phyloP scores from a whole-genome alignment of 2,329 filamentous ascomycete genomes.

The Botrytis cinerea region DNA sequence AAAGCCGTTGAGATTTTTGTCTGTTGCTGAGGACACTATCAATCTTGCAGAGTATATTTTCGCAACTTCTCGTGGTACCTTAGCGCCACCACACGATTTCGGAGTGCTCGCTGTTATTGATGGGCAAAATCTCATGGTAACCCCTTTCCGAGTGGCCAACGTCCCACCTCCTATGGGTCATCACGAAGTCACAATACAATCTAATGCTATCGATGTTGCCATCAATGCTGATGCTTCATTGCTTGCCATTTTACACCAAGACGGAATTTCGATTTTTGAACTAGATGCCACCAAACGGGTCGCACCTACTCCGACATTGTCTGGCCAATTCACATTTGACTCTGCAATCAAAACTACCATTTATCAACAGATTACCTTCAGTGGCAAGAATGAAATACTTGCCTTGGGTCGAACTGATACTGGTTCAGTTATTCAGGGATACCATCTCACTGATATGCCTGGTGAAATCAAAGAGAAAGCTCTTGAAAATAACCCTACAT shows the following conservation, averaged over 20 bases:
- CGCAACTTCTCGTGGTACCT: conserved; percentile 67
- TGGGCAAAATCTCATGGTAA: conserved; percentile 76
- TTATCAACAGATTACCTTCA: conserved; percentile 39
- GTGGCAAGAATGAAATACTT: conserved; percentile 32
- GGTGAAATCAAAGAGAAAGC: conserved; percentile 35
- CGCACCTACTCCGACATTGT: conserved; percentile 48
- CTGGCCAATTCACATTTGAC: conserved; percentile 46
- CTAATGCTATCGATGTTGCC: conserved; percentile 71
- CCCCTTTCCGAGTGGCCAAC: conserved; percentile 79
- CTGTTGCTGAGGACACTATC: conserved; percentile 53
- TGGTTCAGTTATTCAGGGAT: conserved; percentile 32
- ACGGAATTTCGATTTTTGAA: conserved; percentile 66
- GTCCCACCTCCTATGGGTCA: conserved; percentile 92
- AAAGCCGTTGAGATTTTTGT: conserved; percentile 68
- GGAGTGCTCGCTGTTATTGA: conserved; percentile 84
- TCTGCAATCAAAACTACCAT: conserved; percentile 32
- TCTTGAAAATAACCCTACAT: conserved; percentile 23
- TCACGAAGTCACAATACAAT: conserved; percentile 66
- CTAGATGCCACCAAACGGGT: conserved; percentile 65
- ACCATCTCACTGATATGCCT: conserved; percentile 36
- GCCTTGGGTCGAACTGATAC: conserved; percentile 29
- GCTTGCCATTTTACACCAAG: conserved; percentile 71
- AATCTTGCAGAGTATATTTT: conserved; percentile 68
- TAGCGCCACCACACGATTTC: conserved; percentile 70
- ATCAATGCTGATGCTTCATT: conserved; percentile 65